These are phyloP conservation scores for Kodamaea neixiangensis DNA, from an alignment of 805 yeast species.

Conservation along the genomic window DNA sequence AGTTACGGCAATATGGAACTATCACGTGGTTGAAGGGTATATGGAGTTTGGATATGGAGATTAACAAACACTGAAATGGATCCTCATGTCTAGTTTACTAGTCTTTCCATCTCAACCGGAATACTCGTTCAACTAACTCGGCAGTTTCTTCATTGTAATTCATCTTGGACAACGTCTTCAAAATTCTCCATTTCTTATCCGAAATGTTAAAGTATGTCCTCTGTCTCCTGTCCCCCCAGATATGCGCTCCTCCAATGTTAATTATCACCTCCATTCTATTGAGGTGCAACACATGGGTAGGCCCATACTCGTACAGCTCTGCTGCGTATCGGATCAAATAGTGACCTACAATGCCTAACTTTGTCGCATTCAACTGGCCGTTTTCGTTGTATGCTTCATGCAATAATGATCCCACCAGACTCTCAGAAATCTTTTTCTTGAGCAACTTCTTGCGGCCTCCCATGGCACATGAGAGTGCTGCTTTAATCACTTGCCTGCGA, in stretches of 20 bases:
- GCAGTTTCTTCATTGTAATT: background rate
- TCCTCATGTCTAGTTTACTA: too few relatives aligned
- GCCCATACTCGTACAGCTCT: background rate
- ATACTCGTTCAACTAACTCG: background rate
- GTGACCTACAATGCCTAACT: constrained; percentile 3
- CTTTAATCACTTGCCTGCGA: background rate
- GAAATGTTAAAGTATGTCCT: background rate
- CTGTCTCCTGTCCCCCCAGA: background rate
- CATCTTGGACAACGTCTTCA: background rate
- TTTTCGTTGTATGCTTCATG: background rate
- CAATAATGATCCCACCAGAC: background rate
- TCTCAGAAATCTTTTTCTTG: background rate
- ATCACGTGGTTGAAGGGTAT: background rate
- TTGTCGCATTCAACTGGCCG: constrained; percentile 1
- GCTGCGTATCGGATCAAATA: background rate
- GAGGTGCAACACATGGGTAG: background rate
- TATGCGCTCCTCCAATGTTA: background rate
- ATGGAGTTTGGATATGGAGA: too few relatives aligned
- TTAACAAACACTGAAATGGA: too few relatives aligned
- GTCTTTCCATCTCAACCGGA: background rate
- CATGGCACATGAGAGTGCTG: background rate
- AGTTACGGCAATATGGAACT: background rate
- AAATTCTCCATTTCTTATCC: background rate
- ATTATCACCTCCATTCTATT: background rate
- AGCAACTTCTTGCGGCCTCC: constrained; percentile 1